Evolutionary conservation across 169 alveolate species (phyloP).

Genomic region (Cryptosporidium canis): DNA sequence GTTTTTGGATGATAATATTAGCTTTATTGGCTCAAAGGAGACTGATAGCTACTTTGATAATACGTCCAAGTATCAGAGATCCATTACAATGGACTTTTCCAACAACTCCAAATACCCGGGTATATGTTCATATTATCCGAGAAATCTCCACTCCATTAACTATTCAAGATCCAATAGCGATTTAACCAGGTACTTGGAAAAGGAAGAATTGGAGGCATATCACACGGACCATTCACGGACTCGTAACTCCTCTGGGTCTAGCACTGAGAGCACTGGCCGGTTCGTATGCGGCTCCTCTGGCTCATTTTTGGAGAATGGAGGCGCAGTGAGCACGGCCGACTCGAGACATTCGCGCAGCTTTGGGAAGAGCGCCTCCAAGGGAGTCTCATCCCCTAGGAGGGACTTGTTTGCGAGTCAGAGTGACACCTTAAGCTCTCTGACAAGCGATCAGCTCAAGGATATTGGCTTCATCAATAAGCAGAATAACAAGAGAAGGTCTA

Average conservation of each 20-base stretch:
- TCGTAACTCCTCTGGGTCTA: conserved; percentile 21
- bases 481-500: conserved; percentile 34
- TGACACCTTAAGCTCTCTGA: conserved; percentile 23
- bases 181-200: conserved; percentile 1
- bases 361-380: background rate
- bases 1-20: conserved; percentile 34
- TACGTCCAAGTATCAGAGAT: conserved; percentile 51
- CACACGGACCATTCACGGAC: conserved; percentile 21
- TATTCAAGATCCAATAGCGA: conserved; percentile 54
- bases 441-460: conserved; percentile 59
- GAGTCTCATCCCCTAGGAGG: background rate
- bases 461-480: conserved; percentile 51
- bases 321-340: background rate
- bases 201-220: conserved; percentile 4
- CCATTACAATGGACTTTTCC: conserved; percentile 46
- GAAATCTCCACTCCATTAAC: background rate
- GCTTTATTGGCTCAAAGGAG: conserved; percentile 34
- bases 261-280: background rate
- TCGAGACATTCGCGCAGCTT: background rate
- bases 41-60: conserved; percentile 32
- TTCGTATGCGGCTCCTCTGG: background rate
- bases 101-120: conserved; percentile 9
- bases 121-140: background rate
- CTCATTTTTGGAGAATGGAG: background rate
- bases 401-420: conserved; percentile 6